Evolutionary conservation across 2,329 filamentous ascomycete genomes (phyloP), one percentile per base, ranked within the genome.

Genomic region (Emergomyces pasteurianus): DNA sequence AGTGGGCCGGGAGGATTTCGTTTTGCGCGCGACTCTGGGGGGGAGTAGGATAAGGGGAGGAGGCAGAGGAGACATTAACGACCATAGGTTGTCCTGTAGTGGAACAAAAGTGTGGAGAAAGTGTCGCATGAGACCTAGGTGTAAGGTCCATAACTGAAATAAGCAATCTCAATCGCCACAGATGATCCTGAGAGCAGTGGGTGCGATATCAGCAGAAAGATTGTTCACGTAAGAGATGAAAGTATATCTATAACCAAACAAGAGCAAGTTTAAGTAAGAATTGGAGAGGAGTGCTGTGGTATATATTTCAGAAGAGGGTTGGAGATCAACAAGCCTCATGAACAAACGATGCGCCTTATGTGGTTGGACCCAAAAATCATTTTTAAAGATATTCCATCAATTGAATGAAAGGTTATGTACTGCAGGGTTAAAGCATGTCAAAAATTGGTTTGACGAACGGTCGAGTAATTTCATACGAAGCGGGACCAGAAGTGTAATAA

Each of bases 11-110:
- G 60, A 62, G 38, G 46, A 58, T 47, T 47, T 63, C 63, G 43
- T 58, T 60, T 47, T 65, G 60, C 23, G 61, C 50, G 50, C 43
- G 61, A 58, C 50, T 60, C 36, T 56, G 63, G 49, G 58, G 68
- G 65, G 58, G 65, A 21, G 69, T 68, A 2, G 69, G 63, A 61
- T 71, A 73, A 16, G 61, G 42, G 21, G 49, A 18, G 31, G 63
- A 61, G 36, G 64, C 58, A 49, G 49, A 18, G 31, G 63, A 61
- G 38, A 64, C 58, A 49, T 63, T 55, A 40, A 69, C 56, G 3
- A 53, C 38, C 18, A 60, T 61, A 31, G 55, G 14, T 40, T 56
- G 50, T 46, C 60, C 58, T 40, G 64, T 57, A 31, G 61, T 34
- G 34, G 62, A 56, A 59, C 59, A 60, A 28, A 61, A 60, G 36